Conservation (phyloP, 176 grass and related monocot genomes). For the Aechmea fasciata region DNA sequence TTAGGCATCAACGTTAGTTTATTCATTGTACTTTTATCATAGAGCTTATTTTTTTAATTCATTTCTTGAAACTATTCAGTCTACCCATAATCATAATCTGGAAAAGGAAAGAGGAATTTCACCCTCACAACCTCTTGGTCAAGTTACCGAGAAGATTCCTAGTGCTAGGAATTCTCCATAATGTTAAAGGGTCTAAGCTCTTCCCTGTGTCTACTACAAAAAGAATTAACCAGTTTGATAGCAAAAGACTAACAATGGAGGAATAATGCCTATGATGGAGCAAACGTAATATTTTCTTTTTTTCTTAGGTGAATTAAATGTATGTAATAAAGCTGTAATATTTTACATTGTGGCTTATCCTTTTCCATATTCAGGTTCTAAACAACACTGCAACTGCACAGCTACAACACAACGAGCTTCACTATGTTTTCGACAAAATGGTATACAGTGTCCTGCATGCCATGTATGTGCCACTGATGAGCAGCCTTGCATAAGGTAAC, state of each 20-base stretch:
- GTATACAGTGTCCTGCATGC: slow-evolving; percentile 37
- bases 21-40: too few relatives aligned
- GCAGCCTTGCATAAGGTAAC: slow-evolving; percentile 43
- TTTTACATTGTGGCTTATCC: slow-evolving; percentile 15
- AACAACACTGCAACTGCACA: slow-evolving; percentile 34
- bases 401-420: slow-evolving; percentile 24
- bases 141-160: too few relatives aligned
- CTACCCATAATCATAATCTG: too few relatives aligned
- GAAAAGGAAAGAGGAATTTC: too few relatives aligned
- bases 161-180: too few relatives aligned
- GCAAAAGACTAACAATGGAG: neutral
- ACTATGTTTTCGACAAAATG: slow-evolving; percentile 33
- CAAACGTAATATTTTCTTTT: neutral
- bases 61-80: slow-evolving; percentile 11
- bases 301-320: too few relatives aligned
- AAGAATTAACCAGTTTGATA: too few relatives aligned
- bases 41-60: neutral
- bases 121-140: too few relatives aligned
- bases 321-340: neutral
- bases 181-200: too few relatives aligned
- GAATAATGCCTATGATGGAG: neutral
- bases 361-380: slow-evolving; percentile 31
- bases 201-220: too few relatives aligned
- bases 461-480: slow-evolving; percentile 33
- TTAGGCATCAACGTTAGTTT: too few relatives aligned